Percentiles rank a stretch among this genome's conserved stretches.
These are phyloP conservation scores for Sarocladiaceae sp. DNA, from an alignment of 2,329 filamentous ascomycete species.

Conservation along the genomic window DNA sequence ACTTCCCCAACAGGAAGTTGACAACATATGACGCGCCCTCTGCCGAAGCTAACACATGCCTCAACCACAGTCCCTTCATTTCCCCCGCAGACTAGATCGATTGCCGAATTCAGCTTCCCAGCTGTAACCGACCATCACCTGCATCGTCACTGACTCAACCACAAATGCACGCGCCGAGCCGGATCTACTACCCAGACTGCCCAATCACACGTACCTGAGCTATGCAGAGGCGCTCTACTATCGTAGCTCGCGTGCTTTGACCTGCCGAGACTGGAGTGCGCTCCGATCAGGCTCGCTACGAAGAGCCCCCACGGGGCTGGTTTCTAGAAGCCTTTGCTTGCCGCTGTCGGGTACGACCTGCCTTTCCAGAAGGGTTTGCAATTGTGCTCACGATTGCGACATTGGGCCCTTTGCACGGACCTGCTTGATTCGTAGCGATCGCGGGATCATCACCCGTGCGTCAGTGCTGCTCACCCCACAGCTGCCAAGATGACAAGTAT, in stretches of 20 bases:
- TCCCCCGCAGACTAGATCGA: not conserved
- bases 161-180: not conserved
- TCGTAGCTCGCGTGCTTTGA: not conserved
- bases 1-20: not conserved
- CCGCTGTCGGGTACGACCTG: not conserved
- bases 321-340: not conserved
- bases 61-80: not conserved
- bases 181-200: not conserved
- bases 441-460: too few species aligned
- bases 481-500: not conserved
- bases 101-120: not conserved
- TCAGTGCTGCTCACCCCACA: too few species aligned
- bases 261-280: slow-evolving; percentile 5
- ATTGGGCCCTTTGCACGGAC: too few species aligned
- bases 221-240: not conserved
- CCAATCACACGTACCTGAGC: not conserved
- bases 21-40: not conserved
- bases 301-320: not conserved
- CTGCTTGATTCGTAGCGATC: too few species aligned
- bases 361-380: not conserved
- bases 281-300: not conserved
- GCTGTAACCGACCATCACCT: too few species aligned
- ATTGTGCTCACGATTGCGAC: too few species aligned
- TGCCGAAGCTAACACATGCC: not conserved
- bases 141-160: not conserved